Conservation (phyloP, 352 stramenopile species). For the Globisporangium megalacanthum region DNA sequence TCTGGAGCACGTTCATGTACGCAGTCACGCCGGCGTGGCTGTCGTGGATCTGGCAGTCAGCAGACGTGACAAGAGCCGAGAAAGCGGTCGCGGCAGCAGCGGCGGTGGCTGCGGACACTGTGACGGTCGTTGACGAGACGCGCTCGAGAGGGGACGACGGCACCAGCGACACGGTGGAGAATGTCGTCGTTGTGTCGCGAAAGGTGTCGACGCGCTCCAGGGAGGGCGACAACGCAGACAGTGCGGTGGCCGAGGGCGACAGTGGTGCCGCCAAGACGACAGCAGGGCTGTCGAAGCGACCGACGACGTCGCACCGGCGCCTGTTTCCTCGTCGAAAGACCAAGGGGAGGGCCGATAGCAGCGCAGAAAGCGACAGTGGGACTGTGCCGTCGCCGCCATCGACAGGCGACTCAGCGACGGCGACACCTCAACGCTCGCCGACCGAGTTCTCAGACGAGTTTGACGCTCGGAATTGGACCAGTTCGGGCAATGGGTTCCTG, state of each 20-base stretch:
- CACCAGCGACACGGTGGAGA: slow-evolving; percentile 1
- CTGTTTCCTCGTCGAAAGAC: slow-evolving; percentile 5
- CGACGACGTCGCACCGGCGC: slow-evolving; percentile 1
- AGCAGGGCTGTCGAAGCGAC: neutral
- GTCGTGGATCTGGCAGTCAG: slow-evolving; percentile 66
- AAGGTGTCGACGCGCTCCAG: neutral
- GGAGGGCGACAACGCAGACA: neutral
- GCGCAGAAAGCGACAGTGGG: neutral
- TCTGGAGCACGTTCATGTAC: slow-evolving; percentile 81
- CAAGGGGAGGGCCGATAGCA: neutral
- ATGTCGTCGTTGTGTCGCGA: slow-evolving; percentile 6
- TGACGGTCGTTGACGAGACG: slow-evolving; percentile 24
- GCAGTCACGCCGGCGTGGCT: slow-evolving; percentile 68
- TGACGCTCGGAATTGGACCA: slow-evolving; percentile 37
- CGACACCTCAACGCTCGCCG: neutral
- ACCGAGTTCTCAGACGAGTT: slow-evolving; percentile 25
- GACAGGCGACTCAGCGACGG: neutral
- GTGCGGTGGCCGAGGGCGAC: neutral
- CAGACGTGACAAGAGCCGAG: neutral
- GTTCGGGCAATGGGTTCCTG: slow-evolving; percentile 35
- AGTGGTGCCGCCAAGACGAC: neutral
- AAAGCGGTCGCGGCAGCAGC: slow-evolving; percentile 8
- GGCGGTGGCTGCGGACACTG: slow-evolving; percentile 9
- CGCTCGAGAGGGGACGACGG: neutral
- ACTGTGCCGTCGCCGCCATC: neutral